These are phyloP conservation scores for Rhizopogon vulgaris DNA, from an alignment of 768 basidiomycete species.

Conservation along the genomic window DNA sequence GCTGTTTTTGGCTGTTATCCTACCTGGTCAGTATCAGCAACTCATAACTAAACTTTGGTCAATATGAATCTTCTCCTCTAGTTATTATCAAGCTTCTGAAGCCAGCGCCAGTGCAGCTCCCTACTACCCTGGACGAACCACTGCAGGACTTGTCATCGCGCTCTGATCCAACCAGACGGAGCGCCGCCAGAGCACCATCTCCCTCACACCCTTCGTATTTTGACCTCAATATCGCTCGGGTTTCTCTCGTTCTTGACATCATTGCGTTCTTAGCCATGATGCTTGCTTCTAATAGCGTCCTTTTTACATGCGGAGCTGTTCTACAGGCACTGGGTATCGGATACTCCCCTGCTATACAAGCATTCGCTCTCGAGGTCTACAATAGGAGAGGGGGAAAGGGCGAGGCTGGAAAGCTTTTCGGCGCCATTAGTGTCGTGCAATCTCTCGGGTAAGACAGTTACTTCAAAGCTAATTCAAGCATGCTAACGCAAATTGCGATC, in stretches of 20 bases:
- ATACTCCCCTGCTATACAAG: constrained; percentile 61
- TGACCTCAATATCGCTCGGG: constrained; percentile 64
- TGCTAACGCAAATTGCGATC: background rate
- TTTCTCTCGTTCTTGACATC: constrained; percentile 54
- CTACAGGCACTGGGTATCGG: constrained; percentile 57
- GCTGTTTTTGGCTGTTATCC: constrained; percentile 43
- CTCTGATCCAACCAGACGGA: constrained; percentile 3
- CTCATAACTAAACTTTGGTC: background rate
- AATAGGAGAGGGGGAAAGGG: constrained; percentile 39
- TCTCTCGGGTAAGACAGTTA: constrained; percentile 46
- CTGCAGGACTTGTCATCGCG: constrained; percentile 3
- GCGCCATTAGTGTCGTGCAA: constrained; percentile 70
- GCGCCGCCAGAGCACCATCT: background rate
- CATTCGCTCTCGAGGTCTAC: constrained; percentile 66
- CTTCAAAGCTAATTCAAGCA: background rate
- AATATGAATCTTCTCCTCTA: constrained; percentile 17
- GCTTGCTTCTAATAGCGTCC: constrained; percentile 35
- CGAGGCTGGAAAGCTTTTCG: constrained; percentile 74
- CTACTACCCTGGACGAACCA: constrained; percentile 13
- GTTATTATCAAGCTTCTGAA: constrained; percentile 52
- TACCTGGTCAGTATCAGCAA: constrained; percentile 47
- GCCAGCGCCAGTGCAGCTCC: constrained; percentile 25
- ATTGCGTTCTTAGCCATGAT: constrained; percentile 46
- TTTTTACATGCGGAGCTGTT: constrained; percentile 47
- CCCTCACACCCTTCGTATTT: constrained; percentile 40